Percentiles rank a stretch among this genome's conserved stretches.
These are phyloP conservation scores for Candida tammaniensis DNA, from an alignment of 805 yeast genomes.

Conservation along the genomic window DNA sequence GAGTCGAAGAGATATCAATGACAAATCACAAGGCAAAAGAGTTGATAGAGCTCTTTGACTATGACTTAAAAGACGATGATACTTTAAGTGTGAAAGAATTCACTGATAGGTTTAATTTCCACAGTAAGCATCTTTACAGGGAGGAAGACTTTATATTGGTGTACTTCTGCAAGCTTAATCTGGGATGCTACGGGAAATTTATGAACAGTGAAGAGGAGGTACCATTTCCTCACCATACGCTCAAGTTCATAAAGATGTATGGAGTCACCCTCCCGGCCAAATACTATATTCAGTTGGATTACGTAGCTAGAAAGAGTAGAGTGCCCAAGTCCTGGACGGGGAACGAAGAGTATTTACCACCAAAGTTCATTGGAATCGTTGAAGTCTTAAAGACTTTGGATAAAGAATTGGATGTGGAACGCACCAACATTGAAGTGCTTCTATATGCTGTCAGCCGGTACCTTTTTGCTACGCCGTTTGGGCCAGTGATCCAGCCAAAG, in stretches of 20 bases:
- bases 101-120: background rate
- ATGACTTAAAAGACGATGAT: background rate
- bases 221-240: background rate
- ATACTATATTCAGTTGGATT: background rate
- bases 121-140: background rate
- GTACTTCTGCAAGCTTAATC: background rate
- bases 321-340: slow-evolving; percentile 1
- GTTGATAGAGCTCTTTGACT: background rate
- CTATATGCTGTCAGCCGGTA: slow-evolving; percentile 1
- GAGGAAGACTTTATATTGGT: slow-evolving; percentile 1
- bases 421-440: slow-evolving; percentile 3
- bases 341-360: slow-evolving; percentile 1
- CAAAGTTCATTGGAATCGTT: background rate
- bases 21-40: background rate
- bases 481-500: slow-evolving; percentile 1
- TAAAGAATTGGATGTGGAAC: background rate
- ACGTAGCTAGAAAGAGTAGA: background rate
- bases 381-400: background rate
- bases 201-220: background rate
- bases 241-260: slow-evolving; percentile 1
- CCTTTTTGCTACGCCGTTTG: slow-evolving; percentile 5
- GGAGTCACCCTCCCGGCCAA: background rate
- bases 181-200: background rate
- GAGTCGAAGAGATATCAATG: background rate
- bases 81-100: background rate